These are phyloP conservation scores for Solanum phureja DNA, from an alignment of 257 asterid genomes.

Conservation along the genomic window DNA sequence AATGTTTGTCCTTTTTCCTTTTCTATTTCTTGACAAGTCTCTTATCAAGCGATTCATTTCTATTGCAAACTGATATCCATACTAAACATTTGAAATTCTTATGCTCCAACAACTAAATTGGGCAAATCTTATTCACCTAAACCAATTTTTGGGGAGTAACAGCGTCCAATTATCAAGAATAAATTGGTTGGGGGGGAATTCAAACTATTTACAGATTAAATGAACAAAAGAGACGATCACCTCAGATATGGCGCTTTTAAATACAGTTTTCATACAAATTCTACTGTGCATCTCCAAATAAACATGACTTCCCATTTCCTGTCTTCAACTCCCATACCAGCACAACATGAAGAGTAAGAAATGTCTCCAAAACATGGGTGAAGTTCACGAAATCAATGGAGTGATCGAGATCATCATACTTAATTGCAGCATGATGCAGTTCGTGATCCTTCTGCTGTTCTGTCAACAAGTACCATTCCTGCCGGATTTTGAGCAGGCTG, in stretches of 20 bases:
- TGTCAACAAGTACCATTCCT: conserved; percentile 70
- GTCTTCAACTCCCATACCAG: neutral
- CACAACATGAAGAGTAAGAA: neutral
- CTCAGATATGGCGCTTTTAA: neutral
- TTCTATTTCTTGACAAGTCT: neutral
- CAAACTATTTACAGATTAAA: neutral
- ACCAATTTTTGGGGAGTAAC: neutral
- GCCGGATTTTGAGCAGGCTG: conserved; percentile 59
- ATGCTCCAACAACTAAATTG: neutral
- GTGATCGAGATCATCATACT: neutral
- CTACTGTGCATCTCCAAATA: neutral
- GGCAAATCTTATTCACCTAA: neutral
- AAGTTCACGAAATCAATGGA: neutral
- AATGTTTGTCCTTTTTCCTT: neutral
- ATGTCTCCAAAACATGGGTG: neutral
- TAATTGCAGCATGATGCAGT: conserved; percentile 51
- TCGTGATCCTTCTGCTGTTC: conserved; percentile 53
- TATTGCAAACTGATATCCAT: neutral
- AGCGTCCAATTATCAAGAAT: neutral
- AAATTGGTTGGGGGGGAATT: neutral
- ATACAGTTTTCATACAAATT: neutral
- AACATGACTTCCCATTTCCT: neutral
- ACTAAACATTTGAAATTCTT: neutral
- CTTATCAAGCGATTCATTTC: neutral
- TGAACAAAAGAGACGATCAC: neutral